phyloP scores from a whole-genome alignment of 257 asterid genomes.

The Petrea volubilis region DNA sequence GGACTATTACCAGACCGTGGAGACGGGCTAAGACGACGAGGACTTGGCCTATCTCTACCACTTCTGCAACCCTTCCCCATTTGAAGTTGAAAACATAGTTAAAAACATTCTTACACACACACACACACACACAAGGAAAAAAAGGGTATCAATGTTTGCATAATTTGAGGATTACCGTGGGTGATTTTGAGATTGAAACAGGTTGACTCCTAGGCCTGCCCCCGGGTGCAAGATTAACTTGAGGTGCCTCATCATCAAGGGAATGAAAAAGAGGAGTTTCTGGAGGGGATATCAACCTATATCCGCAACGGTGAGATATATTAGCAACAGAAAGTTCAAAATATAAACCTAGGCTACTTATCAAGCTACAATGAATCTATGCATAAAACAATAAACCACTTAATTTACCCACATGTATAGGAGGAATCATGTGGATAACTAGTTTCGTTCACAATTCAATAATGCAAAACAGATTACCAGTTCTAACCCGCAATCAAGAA shows the following conservation, averaged over 20 bases:
- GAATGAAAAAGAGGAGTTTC: slow-evolving; percentile 94
- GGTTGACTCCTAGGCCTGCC: slow-evolving; percentile 96
- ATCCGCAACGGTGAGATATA: slow-evolving; percentile 21
- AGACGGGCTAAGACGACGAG: slow-evolving; percentile 82
- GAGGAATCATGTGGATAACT: not conserved
- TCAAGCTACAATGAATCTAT: not conserved
- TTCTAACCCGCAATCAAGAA: no score
- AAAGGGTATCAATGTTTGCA: no score
- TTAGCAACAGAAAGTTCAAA: slow-evolving; percentile 14
- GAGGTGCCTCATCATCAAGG: slow-evolving; percentile 76
- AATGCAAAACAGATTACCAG: not conserved
- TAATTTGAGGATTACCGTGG: slow-evolving; percentile 75
- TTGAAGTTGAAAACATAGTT: slow-evolving; percentile 47
- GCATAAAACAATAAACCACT: not conserved
- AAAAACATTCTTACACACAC: no score
- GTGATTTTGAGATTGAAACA: slow-evolving; percentile 74
- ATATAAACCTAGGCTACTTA: not conserved
- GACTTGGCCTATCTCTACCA: slow-evolving; percentile 87
- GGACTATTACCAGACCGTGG: slow-evolving; percentile 59
- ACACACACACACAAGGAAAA: slow-evolving; percentile 16
- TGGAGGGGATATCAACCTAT: slow-evolving; percentile 96
- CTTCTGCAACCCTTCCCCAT: slow-evolving; percentile 73
- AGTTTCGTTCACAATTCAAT: not conserved
- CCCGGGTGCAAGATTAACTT: slow-evolving; percentile 55
- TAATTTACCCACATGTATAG: not conserved